A percentile compares a stretch with the other conserved stretches of the same genome.
phyloP scores from a whole-genome alignment of 176 grass and related monocot species.

The Paspalum vaginatum region DNA sequence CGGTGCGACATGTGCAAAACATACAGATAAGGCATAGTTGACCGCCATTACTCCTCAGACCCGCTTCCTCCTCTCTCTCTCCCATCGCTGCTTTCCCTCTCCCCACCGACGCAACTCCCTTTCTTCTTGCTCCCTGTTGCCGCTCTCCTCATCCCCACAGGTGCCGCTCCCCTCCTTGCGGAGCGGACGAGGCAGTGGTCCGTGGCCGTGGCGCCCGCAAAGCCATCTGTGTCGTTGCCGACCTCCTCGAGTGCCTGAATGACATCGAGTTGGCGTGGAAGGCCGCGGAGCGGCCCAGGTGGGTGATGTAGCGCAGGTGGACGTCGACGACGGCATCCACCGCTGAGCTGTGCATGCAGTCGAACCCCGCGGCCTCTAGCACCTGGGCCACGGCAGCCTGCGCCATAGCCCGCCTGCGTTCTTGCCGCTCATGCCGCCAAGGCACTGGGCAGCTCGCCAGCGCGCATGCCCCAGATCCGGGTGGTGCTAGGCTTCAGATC shows the following conservation, averaged over 20 bases:
- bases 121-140: too few species aligned
- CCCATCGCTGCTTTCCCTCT: too few species aligned
- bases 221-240: conserved; percentile 51
- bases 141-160: too few species aligned
- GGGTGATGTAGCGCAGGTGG: conserved; percentile 63
- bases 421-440: conserved; percentile 39
- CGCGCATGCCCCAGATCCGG: conserved; percentile 63
- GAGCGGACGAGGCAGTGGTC: conserved; percentile 67
- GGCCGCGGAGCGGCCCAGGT: conserved; percentile 64
- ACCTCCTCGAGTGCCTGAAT: conserved; percentile 85
- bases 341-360: conserved; percentile 59
- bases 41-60: too few species aligned
- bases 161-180: too few species aligned
- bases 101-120: too few species aligned
- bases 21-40: too few species aligned
- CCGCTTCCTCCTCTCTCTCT: too few species aligned
- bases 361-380: conserved; percentile 67
- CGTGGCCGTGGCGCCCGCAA: conserved; percentile 54
- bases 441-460: conserved; percentile 45
- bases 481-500: conserved; percentile 59
- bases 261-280: conserved; percentile 78
- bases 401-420: conserved; percentile 52
- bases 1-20: too few species aligned
- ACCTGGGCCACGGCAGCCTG: conserved; percentile 69
- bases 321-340: conserved; percentile 73